These are phyloP conservation scores for Hondaea fermentalgiana DNA, from an alignment of 108 stramenopile genomes.

Conservation along the genomic window DNA sequence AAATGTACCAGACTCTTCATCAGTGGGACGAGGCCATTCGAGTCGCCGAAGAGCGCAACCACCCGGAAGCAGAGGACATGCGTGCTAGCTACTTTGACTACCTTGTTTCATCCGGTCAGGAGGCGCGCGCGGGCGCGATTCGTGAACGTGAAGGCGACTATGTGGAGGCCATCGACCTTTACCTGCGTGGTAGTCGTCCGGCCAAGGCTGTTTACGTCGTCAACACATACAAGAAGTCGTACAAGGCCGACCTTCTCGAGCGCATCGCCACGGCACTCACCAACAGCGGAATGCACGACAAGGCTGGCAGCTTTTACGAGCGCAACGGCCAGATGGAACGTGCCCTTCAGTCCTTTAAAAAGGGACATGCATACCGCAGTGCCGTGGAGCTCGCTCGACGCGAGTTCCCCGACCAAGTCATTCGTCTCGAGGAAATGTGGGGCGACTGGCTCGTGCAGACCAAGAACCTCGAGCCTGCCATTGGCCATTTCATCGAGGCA, in stretches of 20 bases:
- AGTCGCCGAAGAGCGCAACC: conserved; percentile 36
- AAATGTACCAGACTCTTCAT: conserved; percentile 50
- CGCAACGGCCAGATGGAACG: conserved; percentile 39
- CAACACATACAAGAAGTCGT: conserved; percentile 33
- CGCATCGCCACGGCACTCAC: conserved; percentile 42
- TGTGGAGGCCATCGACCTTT: conserved; percentile 47
- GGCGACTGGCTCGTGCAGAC: conserved; percentile 49
- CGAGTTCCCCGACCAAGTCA: conserved; percentile 50
- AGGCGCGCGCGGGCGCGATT: conserved; percentile 38
- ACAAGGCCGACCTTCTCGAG: conserved; percentile 37
- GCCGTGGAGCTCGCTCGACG: conserved; percentile 56
- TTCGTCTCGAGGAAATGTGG: conserved; percentile 50
- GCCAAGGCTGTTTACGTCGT: conserved; percentile 44
- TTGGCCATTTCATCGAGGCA: conserved; percentile 61
- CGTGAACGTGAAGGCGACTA: conserved; percentile 47
- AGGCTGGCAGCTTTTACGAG: conserved; percentile 55
- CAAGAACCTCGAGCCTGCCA: conserved; percentile 55
- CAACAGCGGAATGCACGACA: conserved; percentile 41
- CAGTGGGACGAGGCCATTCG: conserved; percentile 49
- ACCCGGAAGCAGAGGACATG: conserved; percentile 44
- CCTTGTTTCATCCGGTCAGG: conserved; percentile 49
- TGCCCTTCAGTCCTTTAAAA: conserved; percentile 48
- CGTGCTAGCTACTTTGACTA: conserved; percentile 36
- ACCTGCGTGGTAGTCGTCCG: conserved; percentile 49
- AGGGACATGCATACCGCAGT: conserved; percentile 45